These are phyloP conservation scores for Termitomyces sp. DNA, from an alignment of 768 basidiomycete species.

Conservation along the genomic window DNA sequence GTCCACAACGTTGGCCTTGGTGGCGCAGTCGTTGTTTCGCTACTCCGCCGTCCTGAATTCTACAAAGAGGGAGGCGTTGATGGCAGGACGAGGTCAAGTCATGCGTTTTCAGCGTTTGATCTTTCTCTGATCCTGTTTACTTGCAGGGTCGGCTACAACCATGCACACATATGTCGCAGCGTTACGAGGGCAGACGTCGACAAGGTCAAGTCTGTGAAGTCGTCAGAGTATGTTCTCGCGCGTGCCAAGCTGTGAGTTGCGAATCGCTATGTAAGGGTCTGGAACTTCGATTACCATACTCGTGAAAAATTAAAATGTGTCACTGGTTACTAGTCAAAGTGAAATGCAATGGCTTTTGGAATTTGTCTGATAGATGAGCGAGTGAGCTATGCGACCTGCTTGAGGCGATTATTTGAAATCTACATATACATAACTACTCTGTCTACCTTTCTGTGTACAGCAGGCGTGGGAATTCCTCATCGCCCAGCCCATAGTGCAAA, in stretches of 20 bases:
- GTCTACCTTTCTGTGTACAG: not conserved
- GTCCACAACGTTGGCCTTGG: constrained; percentile 85
- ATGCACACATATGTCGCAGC: constrained; percentile 63
- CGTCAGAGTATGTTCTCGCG: constrained; percentile 47
- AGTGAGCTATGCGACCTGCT: not conserved
- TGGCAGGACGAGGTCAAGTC: constrained; percentile 56
- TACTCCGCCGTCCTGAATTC: constrained; percentile 77
- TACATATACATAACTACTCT: too few species aligned
- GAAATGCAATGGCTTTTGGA: not conserved
- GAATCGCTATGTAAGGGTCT: constrained; percentile 1
- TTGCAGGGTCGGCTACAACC: constrained; percentile 74
- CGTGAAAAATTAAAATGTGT: not conserved
- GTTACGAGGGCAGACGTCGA: constrained; percentile 64
- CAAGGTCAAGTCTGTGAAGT: constrained; percentile 70
- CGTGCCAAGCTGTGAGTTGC: constrained; percentile 42
- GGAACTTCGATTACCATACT: not conserved
- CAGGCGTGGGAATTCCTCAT: not conserved
- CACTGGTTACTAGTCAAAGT: not conserved
- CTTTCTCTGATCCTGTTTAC: not conserved
- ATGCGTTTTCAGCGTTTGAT: not conserved
- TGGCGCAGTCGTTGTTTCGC: constrained; percentile 73
- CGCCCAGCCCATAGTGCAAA: not conserved
- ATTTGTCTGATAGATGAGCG: not conserved
- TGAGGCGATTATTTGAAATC: too few species aligned
- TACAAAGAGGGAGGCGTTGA: constrained; percentile 64